Percentiles rank a stretch among this genome's conserved stretches.
Evolutionary conservation across 202 grass and related monocot species (phyloP).

Genomic region (Panicum virgatum): DNA sequence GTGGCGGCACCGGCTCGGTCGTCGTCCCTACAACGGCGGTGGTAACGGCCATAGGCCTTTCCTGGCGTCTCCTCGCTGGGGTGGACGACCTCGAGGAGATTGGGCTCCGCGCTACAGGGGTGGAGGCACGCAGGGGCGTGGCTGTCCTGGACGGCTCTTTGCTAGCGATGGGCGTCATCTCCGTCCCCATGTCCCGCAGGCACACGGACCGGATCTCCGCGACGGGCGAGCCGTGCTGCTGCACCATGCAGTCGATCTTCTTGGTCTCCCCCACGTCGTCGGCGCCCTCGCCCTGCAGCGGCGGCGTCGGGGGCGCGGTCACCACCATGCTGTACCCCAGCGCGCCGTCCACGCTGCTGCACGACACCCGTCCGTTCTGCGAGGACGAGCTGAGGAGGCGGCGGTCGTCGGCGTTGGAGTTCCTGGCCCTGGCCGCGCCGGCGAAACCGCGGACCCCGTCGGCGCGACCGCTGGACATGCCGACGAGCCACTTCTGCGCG

Average conservation of each 20-base stretch:
- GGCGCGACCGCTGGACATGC: constrained; percentile 41
- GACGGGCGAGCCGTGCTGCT: constrained; percentile 35
- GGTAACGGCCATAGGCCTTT: constrained; percentile 21
- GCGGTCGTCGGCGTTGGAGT: constrained; percentile 84
- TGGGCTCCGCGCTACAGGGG: constrained; percentile 72
- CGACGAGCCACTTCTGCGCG: constrained; percentile 79
- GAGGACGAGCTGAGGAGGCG: constrained; percentile 64
- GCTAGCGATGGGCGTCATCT: constrained; percentile 97
- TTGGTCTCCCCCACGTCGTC: constrained; percentile 78
- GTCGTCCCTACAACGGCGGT: not conserved
- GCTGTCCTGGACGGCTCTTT: constrained; percentile 91
- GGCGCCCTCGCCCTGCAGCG: not conserved
- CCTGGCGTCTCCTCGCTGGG: constrained; percentile 46
- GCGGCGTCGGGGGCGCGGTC: constrained; percentile 25
- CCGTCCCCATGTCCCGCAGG: constrained; percentile 91
- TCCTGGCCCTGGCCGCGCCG: constrained; percentile 52
- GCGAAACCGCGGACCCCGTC: constrained; percentile 28
- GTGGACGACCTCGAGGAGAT: constrained; percentile 78
- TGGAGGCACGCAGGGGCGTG: constrained; percentile 70
- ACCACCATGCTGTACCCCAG: constrained; percentile 60
- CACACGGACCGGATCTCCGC: constrained; percentile 51
- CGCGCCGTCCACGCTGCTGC: constrained; percentile 80
- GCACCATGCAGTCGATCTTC: constrained; percentile 67
- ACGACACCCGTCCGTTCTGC: constrained; percentile 81
- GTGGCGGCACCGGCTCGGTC: not conserved